phyloP scores from a whole-genome alignment of 129 eudicot genomes.

The Pittosporum tobira region DNA sequence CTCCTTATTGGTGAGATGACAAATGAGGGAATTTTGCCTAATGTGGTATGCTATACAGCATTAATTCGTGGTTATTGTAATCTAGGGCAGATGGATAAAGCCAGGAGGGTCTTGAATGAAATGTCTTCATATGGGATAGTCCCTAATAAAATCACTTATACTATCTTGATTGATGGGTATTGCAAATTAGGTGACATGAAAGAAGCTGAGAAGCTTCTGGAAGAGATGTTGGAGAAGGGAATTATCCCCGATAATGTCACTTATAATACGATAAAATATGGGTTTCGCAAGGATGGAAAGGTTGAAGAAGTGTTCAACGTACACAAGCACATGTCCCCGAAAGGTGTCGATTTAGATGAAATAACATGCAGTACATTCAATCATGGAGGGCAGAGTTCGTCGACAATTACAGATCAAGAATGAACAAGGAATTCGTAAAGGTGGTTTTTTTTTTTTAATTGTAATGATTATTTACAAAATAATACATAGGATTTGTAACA shows the following conservation, averaged over 20 bases:
- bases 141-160: conserved; percentile 71
- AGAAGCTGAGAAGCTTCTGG: conserved; percentile 44
- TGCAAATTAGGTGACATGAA: conserved; percentile 43
- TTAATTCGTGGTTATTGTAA: conserved; percentile 66
- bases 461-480: conserved; percentile 16
- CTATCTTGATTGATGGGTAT: conserved; percentile 58
- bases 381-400: conserved; percentile 31
- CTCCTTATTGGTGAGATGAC: conserved; percentile 45
- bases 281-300: conserved; percentile 53
- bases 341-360: conserved; percentile 54
- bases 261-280: conserved; percentile 44
- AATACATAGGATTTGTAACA: conserved; percentile 8
- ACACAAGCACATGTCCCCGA: conserved; percentile 38
- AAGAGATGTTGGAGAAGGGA: conserved; percentile 59
- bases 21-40: conserved; percentile 47
- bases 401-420: conserved; percentile 28
- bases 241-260: conserved; percentile 70
- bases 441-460: conserved; percentile 24
- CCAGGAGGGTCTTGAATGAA: conserved; percentile 30
- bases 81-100: conserved; percentile 69
- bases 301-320: conserved; percentile 42
- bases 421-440: conserved; percentile 29
- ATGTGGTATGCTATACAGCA: conserved; percentile 70
- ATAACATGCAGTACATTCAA: conserved; percentile 52
- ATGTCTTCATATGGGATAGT: conserved; percentile 38